These are phyloP conservation scores for Fraxinus americana DNA, from an alignment of 257 asterid species.

Conservation along the genomic window DNA sequence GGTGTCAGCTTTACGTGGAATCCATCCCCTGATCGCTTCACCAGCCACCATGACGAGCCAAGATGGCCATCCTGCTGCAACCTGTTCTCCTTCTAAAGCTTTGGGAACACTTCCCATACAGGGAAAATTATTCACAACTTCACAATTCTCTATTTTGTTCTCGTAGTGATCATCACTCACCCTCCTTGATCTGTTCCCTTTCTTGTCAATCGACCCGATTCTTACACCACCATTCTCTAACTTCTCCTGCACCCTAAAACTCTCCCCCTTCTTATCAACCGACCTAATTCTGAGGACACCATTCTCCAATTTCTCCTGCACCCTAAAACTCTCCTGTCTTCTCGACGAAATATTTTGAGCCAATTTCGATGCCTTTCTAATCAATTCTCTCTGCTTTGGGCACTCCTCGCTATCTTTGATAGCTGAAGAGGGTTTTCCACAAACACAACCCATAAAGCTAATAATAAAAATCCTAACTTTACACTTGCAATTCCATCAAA, in stretches of 20 bases:
- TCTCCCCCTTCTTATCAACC: constrained; percentile 24
- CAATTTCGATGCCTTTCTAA: constrained; percentile 52
- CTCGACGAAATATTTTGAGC: constrained; percentile 51
- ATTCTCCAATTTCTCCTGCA: constrained; percentile 45
- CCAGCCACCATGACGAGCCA: constrained; percentile 91
- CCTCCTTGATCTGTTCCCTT: constrained; percentile 58
- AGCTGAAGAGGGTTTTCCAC: constrained; percentile 70
- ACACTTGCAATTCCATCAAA: constrained; percentile 25
- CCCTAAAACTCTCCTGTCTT: constrained; percentile 61
- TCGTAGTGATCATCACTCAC: constrained; percentile 71
- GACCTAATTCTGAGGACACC: constrained; percentile 54
- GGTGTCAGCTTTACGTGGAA: constrained; percentile 78
- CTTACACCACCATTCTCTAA: constrained; percentile 49
- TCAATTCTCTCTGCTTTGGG: constrained; percentile 64
- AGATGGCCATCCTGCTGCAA: constrained; percentile 97
- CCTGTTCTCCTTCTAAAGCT: constrained; percentile 74
- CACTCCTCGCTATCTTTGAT: constrained; percentile 50
- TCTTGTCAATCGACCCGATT: constrained; percentile 61
- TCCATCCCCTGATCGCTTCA: constrained; percentile 90
- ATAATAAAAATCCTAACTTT: constrained; percentile 26
- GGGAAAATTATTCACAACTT: constrained; percentile 45
- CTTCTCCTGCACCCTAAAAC: constrained; percentile 54
- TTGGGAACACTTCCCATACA: constrained; percentile 57
- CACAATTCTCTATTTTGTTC: constrained; percentile 43
- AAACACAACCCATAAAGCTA: constrained; percentile 75